Evolutionary conservation across 148 eudicot genomes (phyloP).

Genomic region (Nyssa sinensis): DNA sequence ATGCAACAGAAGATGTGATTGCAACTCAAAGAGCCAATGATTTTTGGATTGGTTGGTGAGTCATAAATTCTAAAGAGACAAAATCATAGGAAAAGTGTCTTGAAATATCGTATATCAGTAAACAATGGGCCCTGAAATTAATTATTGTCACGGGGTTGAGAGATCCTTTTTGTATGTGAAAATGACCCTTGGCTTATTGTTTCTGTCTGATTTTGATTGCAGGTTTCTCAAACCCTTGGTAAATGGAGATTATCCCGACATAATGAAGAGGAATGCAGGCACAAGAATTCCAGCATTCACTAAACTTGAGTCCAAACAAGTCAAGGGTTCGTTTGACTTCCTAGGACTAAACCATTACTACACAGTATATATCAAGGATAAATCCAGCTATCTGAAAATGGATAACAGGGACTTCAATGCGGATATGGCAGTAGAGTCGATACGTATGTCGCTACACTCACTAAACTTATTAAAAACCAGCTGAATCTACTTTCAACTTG

Average conservation of each 20-base stretch:
- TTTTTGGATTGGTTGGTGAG: conserved; percentile 61
- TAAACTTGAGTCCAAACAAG: conserved; percentile 33
- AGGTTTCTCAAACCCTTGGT: conserved; percentile 58
- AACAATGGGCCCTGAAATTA: neutral
- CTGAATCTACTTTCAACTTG: neutral
- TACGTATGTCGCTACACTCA: conserved; percentile 30
- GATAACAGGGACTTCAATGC: conserved; percentile 34
- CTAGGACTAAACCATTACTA: conserved; percentile 56
- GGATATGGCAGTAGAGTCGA: conserved; percentile 36
- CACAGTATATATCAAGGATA: conserved; percentile 26
- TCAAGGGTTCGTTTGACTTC: conserved; percentile 63
- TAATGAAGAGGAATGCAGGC: conserved; percentile 42
- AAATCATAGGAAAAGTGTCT: neutral
- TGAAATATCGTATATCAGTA: neutral
- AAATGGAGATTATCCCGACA: conserved; percentile 57
- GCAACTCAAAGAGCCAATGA: conserved; percentile 52
- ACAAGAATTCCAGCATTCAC: conserved; percentile 46
- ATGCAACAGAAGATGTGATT: conserved; percentile 37
- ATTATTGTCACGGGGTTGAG: too few species aligned
- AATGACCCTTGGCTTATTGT: neutral
- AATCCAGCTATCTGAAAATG: conserved; percentile 20
- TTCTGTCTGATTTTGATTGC: conserved; percentile 6
- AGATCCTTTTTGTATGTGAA: too few species aligned
- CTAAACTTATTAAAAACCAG: neutral
- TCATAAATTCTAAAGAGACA: neutral